Evolutionary conservation across 768 basidiomycete species (phyloP), one percentile per base, ranked within the genome.

Genomic region (Lactarius deliciosus): DNA sequence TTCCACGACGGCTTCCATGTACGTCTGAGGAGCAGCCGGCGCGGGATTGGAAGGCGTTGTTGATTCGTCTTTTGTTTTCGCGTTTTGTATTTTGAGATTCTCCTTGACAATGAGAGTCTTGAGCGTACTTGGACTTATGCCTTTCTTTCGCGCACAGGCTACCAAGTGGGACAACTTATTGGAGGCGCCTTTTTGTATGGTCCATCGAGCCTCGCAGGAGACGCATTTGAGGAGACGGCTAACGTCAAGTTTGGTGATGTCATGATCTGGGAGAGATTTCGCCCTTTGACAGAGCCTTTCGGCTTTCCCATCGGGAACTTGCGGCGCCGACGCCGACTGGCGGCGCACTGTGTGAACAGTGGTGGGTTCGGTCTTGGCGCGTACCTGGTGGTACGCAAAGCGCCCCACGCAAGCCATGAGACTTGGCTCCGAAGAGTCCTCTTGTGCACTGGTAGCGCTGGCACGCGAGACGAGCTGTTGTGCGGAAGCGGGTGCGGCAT

Each of bases 131-230:
- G 83, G 76, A 7, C 79, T 77, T 50, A 88, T 75, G 5, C 74
- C 77, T 25, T 79, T 78, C 74, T 87, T 92, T 75, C 82, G 86
- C 15, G 88, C 85, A 74, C 92, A 94, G 7, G 79, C 77, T 58
- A 80, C 80, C 47, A 94, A 83, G 73, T 94, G 92, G 3, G 80
- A 70, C 73, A 83, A 75, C 74, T 94, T 94, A 72, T 88, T 85
- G 20, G 76, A 69, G 13, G 77, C 77, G 4, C 83, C 83, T 74
- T 94, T 94, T 62, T 83, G 81, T 15, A 84, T 77, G 4, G 89
- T 93, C 92, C 92, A 94, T 1, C 75, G 75, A 16, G 81, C 72
- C 28, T 85, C 83, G 70, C 91, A 93, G 43, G 82, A 80, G 54
- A 91, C 79, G 70, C 91, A 93, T 70, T 78, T 84, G 13, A 77